phyloP scores from a whole-genome alignment of 2,329 filamentous ascomycete genomes.

The Fusarium palustre region DNA sequence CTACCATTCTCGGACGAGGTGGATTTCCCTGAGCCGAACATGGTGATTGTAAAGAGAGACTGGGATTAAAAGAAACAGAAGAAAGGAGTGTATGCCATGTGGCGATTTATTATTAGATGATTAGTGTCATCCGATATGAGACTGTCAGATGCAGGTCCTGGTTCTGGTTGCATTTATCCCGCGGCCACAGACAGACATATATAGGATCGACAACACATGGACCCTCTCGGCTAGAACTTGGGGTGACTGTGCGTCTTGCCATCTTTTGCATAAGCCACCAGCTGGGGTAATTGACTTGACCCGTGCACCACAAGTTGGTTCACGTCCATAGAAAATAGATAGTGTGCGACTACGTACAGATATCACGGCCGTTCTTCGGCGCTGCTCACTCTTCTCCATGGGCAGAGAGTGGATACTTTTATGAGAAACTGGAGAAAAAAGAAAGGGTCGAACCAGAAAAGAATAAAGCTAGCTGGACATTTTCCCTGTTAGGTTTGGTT shows the following conservation, averaged over 20 bases:
- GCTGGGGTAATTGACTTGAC: constrained; percentile 28
- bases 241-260: neutral
- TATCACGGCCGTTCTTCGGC: constrained; percentile 38
- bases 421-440: constrained; percentile 22
- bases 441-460: constrained; percentile 5
- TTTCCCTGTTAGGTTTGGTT: constrained; percentile 16
- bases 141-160: constrained; percentile 5
- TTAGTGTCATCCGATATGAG: constrained; percentile 22
- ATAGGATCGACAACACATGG: constrained; percentile 18
- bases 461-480: constrained; percentile 20
- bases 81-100: constrained; percentile 39
- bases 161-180: neutral
- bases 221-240: constrained; percentile 12
- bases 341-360: constrained; percentile 9
- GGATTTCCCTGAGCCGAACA: constrained; percentile 33
- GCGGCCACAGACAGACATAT: constrained; percentile 14
- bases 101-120: constrained; percentile 27
- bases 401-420: constrained; percentile 28
- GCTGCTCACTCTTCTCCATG: constrained; percentile 23
- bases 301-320: constrained; percentile 41
- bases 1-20: constrained; percentile 37
- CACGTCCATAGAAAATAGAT: neutral
- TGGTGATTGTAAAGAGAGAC: neutral
- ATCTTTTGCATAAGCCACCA: constrained; percentile 1
- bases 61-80: neutral